These are phyloP conservation scores for Paracoccidioides brasiliensis DNA, from an alignment of 2,329 filamentous ascomycete genomes.

Conservation along the genomic window DNA sequence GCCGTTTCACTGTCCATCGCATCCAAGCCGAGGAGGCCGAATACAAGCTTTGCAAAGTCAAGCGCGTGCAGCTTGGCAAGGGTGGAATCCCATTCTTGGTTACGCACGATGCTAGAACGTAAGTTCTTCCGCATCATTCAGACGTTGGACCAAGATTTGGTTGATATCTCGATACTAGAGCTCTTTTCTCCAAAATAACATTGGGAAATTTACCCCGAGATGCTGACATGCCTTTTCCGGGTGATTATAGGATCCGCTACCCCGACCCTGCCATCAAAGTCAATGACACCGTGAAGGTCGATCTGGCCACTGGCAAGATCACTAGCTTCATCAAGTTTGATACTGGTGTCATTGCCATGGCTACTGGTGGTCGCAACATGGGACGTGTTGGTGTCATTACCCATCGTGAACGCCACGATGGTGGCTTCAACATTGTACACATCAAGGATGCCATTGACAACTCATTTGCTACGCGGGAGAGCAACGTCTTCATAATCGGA, in stretches of 20 bases:
- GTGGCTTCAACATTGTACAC: slow-evolving; percentile 99
- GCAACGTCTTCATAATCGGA: slow-evolving; percentile 99
- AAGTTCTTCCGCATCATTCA: slow-evolving; percentile 98
- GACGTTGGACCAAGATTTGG: slow-evolving; percentile 99
- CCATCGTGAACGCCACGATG: slow-evolving; percentile 98
- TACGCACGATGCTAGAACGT: slow-evolving; percentile 99
- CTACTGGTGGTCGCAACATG: slow-evolving; percentile 99
- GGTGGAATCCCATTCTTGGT: slow-evolving; percentile 99
- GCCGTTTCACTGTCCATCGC: slow-evolving; percentile 99
- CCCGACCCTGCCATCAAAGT: slow-evolving; percentile 97
- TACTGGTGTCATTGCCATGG: slow-evolving; percentile 95
- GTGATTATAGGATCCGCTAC: slow-evolving; percentile 79
- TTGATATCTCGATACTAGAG: slow-evolving; percentile 33
- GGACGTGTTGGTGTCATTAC: slow-evolving; percentile 99
- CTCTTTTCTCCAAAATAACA: not conserved
- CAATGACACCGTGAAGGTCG: slow-evolving; percentile 99
- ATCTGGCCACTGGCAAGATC: slow-evolving; percentile 95
- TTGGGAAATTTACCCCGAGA: slow-evolving; percentile 9
- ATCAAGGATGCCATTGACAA: slow-evolving; percentile 99
- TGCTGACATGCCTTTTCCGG: slow-evolving; percentile 24
- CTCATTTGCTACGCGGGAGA: slow-evolving; percentile 97
- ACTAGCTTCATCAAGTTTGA: slow-evolving; percentile 97
- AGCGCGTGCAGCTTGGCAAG: slow-evolving; percentile 97
- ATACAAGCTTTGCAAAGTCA: slow-evolving; percentile 99
- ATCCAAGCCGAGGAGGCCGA: slow-evolving; percentile 97